Evolutionary conservation across 1,139 yeast species (phyloP).

Genomic region (Kurtzmaniella quercitrusa): DNA sequence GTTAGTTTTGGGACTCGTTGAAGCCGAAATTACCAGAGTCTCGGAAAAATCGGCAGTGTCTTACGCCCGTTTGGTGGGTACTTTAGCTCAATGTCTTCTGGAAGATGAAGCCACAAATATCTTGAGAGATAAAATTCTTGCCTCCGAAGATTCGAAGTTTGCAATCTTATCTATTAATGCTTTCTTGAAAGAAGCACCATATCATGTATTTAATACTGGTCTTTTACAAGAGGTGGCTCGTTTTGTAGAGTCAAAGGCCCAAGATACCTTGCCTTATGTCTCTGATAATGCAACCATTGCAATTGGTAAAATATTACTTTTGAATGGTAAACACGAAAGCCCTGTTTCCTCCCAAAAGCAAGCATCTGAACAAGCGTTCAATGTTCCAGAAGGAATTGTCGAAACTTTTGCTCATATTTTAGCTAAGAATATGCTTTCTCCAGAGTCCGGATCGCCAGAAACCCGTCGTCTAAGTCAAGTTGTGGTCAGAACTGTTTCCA

Average conservation of each 20-base stretch:
- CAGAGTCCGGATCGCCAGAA: conserved; percentile 66
- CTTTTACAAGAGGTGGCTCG: conserved; percentile 43
- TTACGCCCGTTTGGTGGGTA: conserved; percentile 75
- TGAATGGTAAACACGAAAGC: conserved; percentile 38
- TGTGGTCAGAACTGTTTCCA: conserved; percentile 68
- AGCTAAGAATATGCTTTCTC: conserved; percentile 44
- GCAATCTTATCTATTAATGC: conserved; percentile 74
- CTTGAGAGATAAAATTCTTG: conserved; percentile 57
- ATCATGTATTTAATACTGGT: conserved; percentile 51
- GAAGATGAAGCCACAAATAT: conserved; percentile 62
- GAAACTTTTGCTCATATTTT: conserved; percentile 44
- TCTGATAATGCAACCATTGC: conserved; percentile 82
- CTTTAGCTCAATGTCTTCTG: conserved; percentile 65
- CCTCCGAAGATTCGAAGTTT: conserved; percentile 45
- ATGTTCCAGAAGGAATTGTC: conserved; percentile 30
- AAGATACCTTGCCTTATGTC: conserved; percentile 49
- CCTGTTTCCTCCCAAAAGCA: conserved; percentile 22
- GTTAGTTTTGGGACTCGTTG: conserved; percentile 69
- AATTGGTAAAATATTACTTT: conserved; percentile 71
- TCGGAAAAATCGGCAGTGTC: conserved; percentile 63
- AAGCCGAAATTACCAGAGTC: conserved; percentile 55
- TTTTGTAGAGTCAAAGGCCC: conserved; percentile 45
- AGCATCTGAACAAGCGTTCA: conserved; percentile 19
- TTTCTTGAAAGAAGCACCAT: conserved; percentile 71
- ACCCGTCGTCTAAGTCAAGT: conserved; percentile 77